These are phyloP conservation scores for Luvunga scandens DNA, from an alignment of 345 rosid species.

Conservation along the genomic window DNA sequence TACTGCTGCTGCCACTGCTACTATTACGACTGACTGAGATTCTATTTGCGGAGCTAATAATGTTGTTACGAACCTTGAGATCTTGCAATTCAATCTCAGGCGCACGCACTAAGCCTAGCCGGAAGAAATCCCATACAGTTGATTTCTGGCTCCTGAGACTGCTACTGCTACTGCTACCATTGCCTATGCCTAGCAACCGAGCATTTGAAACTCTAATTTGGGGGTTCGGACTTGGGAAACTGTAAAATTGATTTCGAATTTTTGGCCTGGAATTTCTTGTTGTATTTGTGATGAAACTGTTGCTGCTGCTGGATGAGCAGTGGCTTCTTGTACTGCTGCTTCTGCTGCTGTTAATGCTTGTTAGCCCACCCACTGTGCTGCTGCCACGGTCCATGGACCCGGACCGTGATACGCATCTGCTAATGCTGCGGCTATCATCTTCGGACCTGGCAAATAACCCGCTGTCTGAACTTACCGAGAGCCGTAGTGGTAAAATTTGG, in stretches of 20 bases:
- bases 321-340: constrained; percentile 45
- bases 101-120: constrained; percentile 64
- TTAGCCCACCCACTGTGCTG: constrained; percentile 17
- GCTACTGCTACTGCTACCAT: constrained; percentile 9
- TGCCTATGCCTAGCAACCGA: constrained; percentile 24
- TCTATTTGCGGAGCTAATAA: constrained; percentile 24
- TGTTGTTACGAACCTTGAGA: constrained; percentile 36
- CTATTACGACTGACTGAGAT: constrained; percentile 54
- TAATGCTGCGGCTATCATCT: constrained; percentile 10
- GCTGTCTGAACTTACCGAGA: constrained; percentile 54
- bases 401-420: constrained; percentile 41
- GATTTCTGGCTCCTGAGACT: constrained; percentile 39
- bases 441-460: constrained; percentile 15
- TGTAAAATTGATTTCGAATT: constrained; percentile 42
- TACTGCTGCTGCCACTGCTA: constrained; percentile 50
- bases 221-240: constrained; percentile 74
- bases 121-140: constrained; percentile 66
- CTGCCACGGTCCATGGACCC: constrained; percentile 50
- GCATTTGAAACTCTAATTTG: constrained; percentile 49
- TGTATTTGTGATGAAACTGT: not conserved
- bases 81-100: constrained; percentile 74
- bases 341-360: constrained; percentile 39
- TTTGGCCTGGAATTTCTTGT: constrained; percentile 32
- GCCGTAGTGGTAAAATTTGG: constrained; percentile 62
- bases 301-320: constrained; percentile 25